Evolutionary conservation across 225 moss, liverwort and hornwort species (phyloP).

Genomic region (Physcomitrellopsis africana): DNA sequence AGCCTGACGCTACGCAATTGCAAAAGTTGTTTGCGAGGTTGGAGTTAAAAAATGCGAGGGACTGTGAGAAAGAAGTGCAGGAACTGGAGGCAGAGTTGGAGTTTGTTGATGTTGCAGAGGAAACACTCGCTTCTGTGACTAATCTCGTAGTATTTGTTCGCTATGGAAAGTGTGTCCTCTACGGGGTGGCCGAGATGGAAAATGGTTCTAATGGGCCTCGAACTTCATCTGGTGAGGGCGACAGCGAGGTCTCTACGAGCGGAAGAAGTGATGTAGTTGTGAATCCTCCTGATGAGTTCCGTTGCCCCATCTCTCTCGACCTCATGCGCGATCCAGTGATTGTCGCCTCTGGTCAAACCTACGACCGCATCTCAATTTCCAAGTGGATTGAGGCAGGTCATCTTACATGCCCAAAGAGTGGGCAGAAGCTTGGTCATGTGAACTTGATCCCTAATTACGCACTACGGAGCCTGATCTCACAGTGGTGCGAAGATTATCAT

Average conservation of each 20-base stretch:
- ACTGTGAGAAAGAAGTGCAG: slow-evolving; percentile 62
- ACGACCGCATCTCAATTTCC: slow-evolving; percentile 65
- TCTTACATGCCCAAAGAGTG: slow-evolving; percentile 71
- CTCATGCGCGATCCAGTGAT: slow-evolving; percentile 80
- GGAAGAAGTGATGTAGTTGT: slow-evolving; percentile 41
- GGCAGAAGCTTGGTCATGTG: slow-evolving; percentile 67
- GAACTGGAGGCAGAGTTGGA: slow-evolving; percentile 52
- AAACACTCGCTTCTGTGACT: slow-evolving; percentile 38
- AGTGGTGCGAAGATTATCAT: slow-evolving; percentile 76
- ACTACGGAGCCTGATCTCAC: slow-evolving; percentile 58
- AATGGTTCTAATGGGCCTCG: slow-evolving; percentile 39
- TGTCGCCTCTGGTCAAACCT: slow-evolving; percentile 77
- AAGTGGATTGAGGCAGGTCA: slow-evolving; percentile 76
- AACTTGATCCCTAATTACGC: slow-evolving; percentile 67
- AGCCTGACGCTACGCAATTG: slow-evolving; percentile 43
- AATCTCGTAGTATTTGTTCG: slow-evolving; percentile 61
- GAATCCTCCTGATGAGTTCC: slow-evolving; percentile 71
- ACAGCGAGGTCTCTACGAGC: slow-evolving; percentile 63
- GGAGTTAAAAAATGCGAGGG: slow-evolving; percentile 44
- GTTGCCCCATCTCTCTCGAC: slow-evolving; percentile 75
- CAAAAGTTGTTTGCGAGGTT: slow-evolving; percentile 44
- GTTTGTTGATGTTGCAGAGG: slow-evolving; percentile 28
- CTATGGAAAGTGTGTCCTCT: slow-evolving; percentile 66
- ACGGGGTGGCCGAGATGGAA: slow-evolving; percentile 56
- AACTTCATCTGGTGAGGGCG: slow-evolving; percentile 25